Conservation (phyloP, 345 rosid genomes). For the Populus alba region DNA sequence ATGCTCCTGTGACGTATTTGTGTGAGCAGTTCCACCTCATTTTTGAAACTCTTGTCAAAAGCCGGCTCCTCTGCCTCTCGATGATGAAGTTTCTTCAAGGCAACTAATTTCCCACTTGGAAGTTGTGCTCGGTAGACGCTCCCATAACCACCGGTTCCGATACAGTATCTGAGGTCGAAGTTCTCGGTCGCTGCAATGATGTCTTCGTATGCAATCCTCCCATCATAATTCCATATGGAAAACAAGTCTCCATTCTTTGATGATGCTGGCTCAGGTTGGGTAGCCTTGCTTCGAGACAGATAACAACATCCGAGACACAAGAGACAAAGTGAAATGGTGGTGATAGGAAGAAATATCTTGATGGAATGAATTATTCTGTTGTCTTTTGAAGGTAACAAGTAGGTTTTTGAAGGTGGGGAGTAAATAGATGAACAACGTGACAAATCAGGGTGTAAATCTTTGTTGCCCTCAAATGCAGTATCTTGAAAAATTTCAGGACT, state of each 20-base stretch:
- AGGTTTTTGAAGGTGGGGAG: background rate
- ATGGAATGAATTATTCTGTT: background rate
- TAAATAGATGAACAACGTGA: background rate
- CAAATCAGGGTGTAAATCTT: background rate
- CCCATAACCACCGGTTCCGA: background rate
- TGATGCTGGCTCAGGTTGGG: background rate
- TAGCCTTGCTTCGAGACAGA: background rate
- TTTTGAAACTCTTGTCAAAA: background rate
- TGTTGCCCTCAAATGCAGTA: no score
- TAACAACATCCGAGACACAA: background rate
- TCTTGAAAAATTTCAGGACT: no score
- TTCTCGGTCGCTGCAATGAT: constrained; percentile 1
- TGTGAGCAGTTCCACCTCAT: background rate
- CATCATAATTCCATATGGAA: constrained; percentile 5
- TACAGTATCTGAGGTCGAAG: constrained; percentile 1
- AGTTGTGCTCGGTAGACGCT: background rate
- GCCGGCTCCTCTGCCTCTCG: background rate
- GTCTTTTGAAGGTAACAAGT: background rate
- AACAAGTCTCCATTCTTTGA: background rate
- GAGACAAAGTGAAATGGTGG: background rate
- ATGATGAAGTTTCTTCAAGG: constrained; percentile 1
- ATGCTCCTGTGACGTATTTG: background rate
- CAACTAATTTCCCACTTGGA: background rate
- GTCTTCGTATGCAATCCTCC: background rate
- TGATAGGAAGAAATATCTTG: background rate